Percentiles rank a stretch among this genome's conserved stretches.
Evolutionary conservation across 2,329 filamentous ascomycete genomes (phyloP).

Genomic region (Stylonectria norvegica): DNA sequence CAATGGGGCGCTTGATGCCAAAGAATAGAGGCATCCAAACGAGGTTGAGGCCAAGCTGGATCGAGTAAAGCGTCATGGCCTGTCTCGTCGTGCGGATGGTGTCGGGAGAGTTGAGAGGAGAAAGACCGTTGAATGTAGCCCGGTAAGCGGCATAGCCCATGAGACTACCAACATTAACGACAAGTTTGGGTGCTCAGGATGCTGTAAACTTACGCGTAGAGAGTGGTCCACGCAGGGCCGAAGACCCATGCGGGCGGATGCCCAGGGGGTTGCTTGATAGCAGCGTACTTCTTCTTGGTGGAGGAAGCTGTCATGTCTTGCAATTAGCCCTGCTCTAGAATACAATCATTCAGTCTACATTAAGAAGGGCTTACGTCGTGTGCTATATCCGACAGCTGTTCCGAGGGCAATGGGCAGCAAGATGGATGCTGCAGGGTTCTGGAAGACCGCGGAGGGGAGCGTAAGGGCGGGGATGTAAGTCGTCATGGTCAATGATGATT

Average conservation of each 20-base stretch:
- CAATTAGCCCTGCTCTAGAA: too few relatives aligned
- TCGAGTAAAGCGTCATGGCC: conserved; percentile 76
- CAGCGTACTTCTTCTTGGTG: conserved; percentile 60
- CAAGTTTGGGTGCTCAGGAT: background rate
- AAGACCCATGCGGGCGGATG: conserved; percentile 60
- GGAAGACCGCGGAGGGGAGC: conserved; percentile 68
- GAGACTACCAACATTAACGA: conserved; percentile 34
- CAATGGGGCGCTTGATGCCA: conserved; percentile 65
- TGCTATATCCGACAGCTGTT: conserved; percentile 67
- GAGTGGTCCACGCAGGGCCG: conserved; percentile 61
- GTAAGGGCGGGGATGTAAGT: conserved; percentile 76
- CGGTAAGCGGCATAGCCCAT: conserved; percentile 92
- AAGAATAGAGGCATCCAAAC: conserved; percentile 95
- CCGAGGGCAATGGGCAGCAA: conserved; percentile 73
- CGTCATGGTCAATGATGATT: conserved; percentile 58
- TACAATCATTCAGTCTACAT: conserved; percentile 2
- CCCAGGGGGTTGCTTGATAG: conserved; percentile 64
- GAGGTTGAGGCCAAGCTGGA: conserved; percentile 82
- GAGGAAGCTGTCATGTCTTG: conserved; percentile 45
- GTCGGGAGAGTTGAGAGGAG: conserved; percentile 50
- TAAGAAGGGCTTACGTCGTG: conserved; percentile 51
- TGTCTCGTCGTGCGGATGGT: conserved; percentile 59
- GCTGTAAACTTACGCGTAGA: conserved; percentile 51
- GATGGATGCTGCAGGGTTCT: conserved; percentile 68
- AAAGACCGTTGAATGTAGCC: conserved; percentile 62